Evolutionary conservation across 148 eudicot genomes (phyloP), one percentile per base, ranked within the genome.

Genomic region (Nyssa sinensis): DNA sequence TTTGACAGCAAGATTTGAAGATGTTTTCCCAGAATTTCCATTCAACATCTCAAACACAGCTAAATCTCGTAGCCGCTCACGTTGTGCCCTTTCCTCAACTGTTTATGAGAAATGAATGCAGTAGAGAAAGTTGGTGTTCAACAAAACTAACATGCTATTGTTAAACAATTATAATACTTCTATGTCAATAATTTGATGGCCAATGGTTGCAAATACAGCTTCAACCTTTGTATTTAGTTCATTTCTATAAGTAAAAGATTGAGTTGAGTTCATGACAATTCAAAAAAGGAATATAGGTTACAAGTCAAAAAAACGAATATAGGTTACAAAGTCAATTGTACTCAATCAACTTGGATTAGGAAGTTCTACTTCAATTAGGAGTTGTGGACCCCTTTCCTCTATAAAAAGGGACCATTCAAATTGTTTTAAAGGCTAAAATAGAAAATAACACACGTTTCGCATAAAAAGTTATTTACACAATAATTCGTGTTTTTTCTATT

Each of bases 21-120:
- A 94, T 25, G 98, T 79, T 76, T 70, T 87, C 62, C 77, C 32
- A n/a, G 89, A 87, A 85, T 87, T 80, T 33, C 94, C 97, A 72
- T 90, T 55, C 66, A 94, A 69, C 84, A 97, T 92, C 84, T 94
- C 98, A 80, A 92, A 90, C 47, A 85, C 78, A 78, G 97, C 97
- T 78, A 94, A 83, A 84, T 94, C 97, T 67, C 90, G 84, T 71
- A 94, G 82, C 62, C 87, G 86, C 81, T 94, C 98, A 41, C 98
- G 92, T 69, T 84, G 91, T 60, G 39, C 79, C 79, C 92, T 87
- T 86, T 94, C 98, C 70, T 87, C 90, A 76, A 83, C 98, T 93
- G 78, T 69, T 47, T 6, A 64, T 41, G 29, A 33, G 9, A 65
- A 35, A 64, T 17, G 23, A 53, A 59, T 39, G 35, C 19, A 39